Evolutionary conservation across 768 basidiomycete genomes (phyloP).

Genomic region (Inosperma sp.): DNA sequence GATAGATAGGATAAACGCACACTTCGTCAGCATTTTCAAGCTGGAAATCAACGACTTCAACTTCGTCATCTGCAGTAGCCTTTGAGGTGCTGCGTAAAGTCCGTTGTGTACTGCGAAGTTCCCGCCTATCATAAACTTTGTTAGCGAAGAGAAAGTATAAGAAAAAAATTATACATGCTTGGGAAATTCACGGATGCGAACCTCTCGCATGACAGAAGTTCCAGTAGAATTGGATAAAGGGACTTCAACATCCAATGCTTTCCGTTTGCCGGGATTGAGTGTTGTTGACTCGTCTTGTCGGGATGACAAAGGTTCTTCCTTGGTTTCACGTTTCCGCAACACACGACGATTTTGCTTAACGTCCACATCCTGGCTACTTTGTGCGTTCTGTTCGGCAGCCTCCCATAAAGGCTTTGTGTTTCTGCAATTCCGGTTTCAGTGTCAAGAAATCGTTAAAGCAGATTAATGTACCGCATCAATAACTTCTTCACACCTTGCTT

Average conservation of each 20-base stretch:
- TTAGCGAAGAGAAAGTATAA: not conserved
- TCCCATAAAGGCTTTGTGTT: not conserved
- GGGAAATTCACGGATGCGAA: too few species aligned
- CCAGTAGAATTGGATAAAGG: too few species aligned
- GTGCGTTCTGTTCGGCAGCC: not conserved
- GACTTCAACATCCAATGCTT: not conserved
- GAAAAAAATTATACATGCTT: not conserved
- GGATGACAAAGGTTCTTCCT: not conserved
- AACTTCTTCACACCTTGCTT: not conserved
- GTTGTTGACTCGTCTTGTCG: not conserved
- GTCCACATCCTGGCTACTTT: not conserved
- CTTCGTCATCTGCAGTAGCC: not conserved
- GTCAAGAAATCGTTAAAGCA: not conserved
- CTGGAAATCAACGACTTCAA: not conserved
- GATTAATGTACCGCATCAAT: not conserved
- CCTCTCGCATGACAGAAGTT: too few species aligned
- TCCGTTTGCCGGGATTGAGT: slow-evolving; percentile 2
- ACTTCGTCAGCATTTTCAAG: slow-evolving; percentile 55
- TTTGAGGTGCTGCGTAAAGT: not conserved
- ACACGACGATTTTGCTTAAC: slow-evolving; percentile 30
- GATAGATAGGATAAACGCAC: slow-evolving; percentile 40
- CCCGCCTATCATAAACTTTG: not conserved
- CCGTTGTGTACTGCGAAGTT: not conserved
- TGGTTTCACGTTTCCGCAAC: slow-evolving; percentile 23
- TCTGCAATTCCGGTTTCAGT: not conserved